Percentiles rank a stretch among this genome's conserved stretches.
phyloP scores from a whole-genome alignment of 257 asterid genomes.

The Capsicum rhomboideum region DNA sequence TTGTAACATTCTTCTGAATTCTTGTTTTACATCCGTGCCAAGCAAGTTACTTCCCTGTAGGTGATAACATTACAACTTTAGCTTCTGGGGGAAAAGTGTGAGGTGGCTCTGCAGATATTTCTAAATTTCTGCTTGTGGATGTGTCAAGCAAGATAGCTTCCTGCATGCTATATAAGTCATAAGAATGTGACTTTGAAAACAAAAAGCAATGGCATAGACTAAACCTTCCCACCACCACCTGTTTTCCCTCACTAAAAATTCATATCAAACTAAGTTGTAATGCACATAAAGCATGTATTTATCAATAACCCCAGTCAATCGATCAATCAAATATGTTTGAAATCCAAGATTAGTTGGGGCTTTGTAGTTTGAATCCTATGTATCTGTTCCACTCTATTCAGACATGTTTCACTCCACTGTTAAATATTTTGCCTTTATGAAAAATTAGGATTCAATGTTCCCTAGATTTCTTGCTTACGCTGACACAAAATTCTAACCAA shows the following conservation, averaged over 20 bases:
- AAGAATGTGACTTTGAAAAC: too few species aligned
- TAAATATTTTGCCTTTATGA: too few species aligned
- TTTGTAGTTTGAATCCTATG: neutral
- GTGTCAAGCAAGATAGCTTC: too few species aligned
- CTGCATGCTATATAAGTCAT: too few species aligned
- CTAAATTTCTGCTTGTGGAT: too few species aligned
- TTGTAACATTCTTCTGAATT: conserved; percentile 4
- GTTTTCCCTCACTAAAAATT: neutral
- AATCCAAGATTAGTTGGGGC: too few species aligned
- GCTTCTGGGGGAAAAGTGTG: neutral
- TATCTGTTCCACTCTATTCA: neutral
- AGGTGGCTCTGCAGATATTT: too few species aligned
- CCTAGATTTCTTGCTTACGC: neutral
- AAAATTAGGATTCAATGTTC: neutral
- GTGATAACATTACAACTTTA: neutral
- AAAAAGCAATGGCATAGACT: too few species aligned
- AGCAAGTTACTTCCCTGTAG: neutral
- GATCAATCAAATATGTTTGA: too few species aligned
- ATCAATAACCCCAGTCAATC: neutral
- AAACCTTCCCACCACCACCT: too few species aligned
- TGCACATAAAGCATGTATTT: neutral
- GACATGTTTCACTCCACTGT: neutral
- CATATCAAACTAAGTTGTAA: neutral
- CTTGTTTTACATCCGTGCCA: conserved; percentile 1
- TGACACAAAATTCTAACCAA: neutral